Base-by-base conservation (phyloP, 2,329 filamentous ascomycete species). In the Aspergillus sp. region DNA sequence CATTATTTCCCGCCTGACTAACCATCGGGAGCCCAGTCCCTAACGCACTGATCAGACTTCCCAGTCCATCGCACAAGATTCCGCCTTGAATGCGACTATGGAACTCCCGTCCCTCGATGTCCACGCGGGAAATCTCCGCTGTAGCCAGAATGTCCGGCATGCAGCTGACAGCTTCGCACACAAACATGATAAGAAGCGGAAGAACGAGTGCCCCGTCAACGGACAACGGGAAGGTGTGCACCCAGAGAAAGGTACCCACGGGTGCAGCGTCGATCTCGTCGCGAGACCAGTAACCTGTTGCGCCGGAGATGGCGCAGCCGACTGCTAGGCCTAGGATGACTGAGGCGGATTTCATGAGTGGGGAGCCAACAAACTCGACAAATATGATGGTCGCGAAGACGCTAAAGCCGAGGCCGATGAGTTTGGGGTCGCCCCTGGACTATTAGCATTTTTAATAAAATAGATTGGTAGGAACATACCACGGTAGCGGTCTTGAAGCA, bases 1-100 rank as follows among this genome's bases (percentile, higher is more conserved):
- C 90, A 72, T 94, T 93, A 79, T 94, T 94, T 74, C 93, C 90
- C 0, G 90, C 90, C 67, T 93, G 93, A 0, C 88, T 89, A 1
- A 86, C 88, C 85, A 93, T 90, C 30, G 90, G 90, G 0, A 90
- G 90, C 66, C 91, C 90, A 51, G 90, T 94, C 79, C 88, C 90
- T 32, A 95, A 83, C 0, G 87, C 89, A 15, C 90, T 89, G 15
- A 94, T 79, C 64, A 92, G 78, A 38, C 90, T 90, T 68, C 91
- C 91, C 54, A 92, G 67, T 0, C 90, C 91, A 67, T 95, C 91
- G 0, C 90, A 90, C 3, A 95, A 76, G 11, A 89, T 84, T 51
- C 87, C 87, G 10, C 87, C 87, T 68, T 89, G 87, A 64, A 89
- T 88, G 2, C 86, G 81, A 27, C 82, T 84, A 69, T 89, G 86